Evolutionary conservation across 2,329 filamentous ascomycete genomes (phyloP), one percentile per base, ranked within the genome.

Genomic region (Niveomyces coronatus): DNA sequence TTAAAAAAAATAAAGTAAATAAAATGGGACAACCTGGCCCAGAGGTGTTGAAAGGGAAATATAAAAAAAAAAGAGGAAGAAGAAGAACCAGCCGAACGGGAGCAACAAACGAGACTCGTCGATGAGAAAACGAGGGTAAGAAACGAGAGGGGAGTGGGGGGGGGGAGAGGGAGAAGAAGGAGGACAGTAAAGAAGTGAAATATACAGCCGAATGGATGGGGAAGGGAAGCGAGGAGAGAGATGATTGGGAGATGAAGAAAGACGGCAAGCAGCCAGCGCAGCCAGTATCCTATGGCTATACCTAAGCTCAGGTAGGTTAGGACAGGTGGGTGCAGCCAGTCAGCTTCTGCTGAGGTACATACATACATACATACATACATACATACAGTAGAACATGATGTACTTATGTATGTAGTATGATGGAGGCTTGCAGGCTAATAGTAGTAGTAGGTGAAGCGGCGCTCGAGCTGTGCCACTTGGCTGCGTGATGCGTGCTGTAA

Each of bases 21-120:
- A 51, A 55, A 53, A 50, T 50, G 40, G 41, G 46, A 50, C 44
- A 46, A 45, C 50, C 49, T 47, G 48, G 50, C 48, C 46, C 45
- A 40, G 43, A 40, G 49, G 30, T 24, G 22, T 24, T 24, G 35
- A 13, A 32, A 40, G 35, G 41, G 42, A 30, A 30, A 23, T 15
- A 22, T 24, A 15, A 16, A 26, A 40, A 40, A 15, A 35, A 32
- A 35, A 45, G 35, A 43, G 26, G 31, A 32, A 36, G 19, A 31
- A 26, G 31, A n/a, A n/a, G n/a, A n/a, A n/a, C n/a, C n/a, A n/a
- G n/a, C n/a, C 23, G 31, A 33, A 20, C 18, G 20, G 30, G 38
- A 40, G 38, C 32, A 35, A 40, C 38, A 40, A 35, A 40, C 26
- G 38, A 40, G 31, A 32, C 38, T 24, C 38, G 31, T 23, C n/a